Base-by-base conservation (phyloP, 495 filamentous ascomycete species). In the Neurospora intermedia region DNA sequence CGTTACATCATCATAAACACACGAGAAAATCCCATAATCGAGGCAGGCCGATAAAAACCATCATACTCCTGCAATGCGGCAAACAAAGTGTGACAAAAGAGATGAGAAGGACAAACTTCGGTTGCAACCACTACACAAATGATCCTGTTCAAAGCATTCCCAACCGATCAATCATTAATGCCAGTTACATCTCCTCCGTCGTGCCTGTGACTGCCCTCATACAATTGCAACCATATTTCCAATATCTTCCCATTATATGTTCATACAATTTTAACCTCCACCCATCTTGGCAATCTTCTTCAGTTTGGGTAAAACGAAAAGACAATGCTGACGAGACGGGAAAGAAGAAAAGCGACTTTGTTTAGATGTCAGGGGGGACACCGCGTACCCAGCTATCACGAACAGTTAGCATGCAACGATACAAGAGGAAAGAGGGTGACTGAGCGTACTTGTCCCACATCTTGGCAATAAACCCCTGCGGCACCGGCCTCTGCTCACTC, bases 371-470 rank as follows among this genome's bases (percentile, higher is more conserved):
- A 62, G 54, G 54, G 3, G 54, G 54, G 23, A 3, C 23, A 13
- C 54, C 54, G 23, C 54, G 54, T 62, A 62, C 54, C 54, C 54
- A 62, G 54, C 54, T 62, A 54, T 3, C 2, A 20, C 23, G n/a
- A n/a, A n/a, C n/a, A n/a, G n/a, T n/a, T n/a, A n/a, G n/a, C n/a
- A n/a, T n/a, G n/a, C n/a, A n/a, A n/a, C n/a, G n/a, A n/a, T n/a
- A n/a, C n/a, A n/a, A n/a, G n/a, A n/a, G n/a, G n/a, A n/a, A n/a
- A n/a, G n/a, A n/a, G n/a, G n/a, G n/a, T n/a, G n/a, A n/a, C n/a
- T n/a, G n/a, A n/a, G 31, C 31, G 41, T 70, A 86, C 84, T 81
- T 83, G 69, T 83, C 77, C 84, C 84, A 86, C 83, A 85, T 84
- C 76, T 79, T 75, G 15, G 82, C 83, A 69, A 86, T 76, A 75